Percentiles rank a stretch among this genome's conserved stretches.
phyloP scores from a whole-genome alignment of 495 filamentous ascomycete species.

The Friedmanniomyces endolithicus region DNA sequence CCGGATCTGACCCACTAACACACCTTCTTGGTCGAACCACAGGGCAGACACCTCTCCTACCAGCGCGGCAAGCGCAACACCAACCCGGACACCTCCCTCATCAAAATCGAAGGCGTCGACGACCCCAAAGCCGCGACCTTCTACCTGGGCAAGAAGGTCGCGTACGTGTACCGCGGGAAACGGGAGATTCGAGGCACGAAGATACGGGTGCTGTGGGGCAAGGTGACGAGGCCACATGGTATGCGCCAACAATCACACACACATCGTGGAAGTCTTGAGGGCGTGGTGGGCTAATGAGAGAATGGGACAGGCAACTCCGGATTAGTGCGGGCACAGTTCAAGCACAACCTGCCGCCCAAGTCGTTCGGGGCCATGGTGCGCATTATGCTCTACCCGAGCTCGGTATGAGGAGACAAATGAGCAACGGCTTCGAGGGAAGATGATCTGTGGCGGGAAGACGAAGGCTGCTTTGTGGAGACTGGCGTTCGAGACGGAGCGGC shows the following conservation, averaged over 20 bases:
- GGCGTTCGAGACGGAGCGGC: neutral
- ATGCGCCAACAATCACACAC: slow-evolving; percentile 41
- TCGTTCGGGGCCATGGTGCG: slow-evolving; percentile 93
- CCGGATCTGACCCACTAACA: neutral
- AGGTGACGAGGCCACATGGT: slow-evolving; percentile 91
- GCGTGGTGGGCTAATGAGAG: neutral
- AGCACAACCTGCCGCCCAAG: slow-evolving; percentile 82
- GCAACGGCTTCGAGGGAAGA: neutral
- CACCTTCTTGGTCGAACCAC: too few relatives aligned
- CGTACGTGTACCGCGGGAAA: slow-evolving; percentile 90
- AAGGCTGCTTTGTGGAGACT: neutral
- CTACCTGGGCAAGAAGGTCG: slow-evolving; percentile 91
- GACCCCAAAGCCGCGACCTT: slow-evolving; percentile 74
- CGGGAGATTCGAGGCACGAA: slow-evolving; percentile 89
- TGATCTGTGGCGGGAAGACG: neutral
- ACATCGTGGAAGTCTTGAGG: slow-evolving; percentile 55
- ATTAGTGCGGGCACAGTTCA: slow-evolving; percentile 91
- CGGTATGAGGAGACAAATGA: slow-evolving; percentile 36
- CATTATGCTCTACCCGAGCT: slow-evolving; percentile 97
- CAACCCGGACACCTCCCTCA: slow-evolving; percentile 67
- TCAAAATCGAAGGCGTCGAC: slow-evolving; percentile 95
- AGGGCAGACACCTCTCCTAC: slow-evolving; percentile 20
- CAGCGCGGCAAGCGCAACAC: slow-evolving; percentile 48
- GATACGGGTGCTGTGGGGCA: slow-evolving; percentile 98
- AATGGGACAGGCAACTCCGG: slow-evolving; percentile 68